Conservation (phyloP, 2,329 filamentous ascomycete species). For the Fonsecaea pedrosoi region DNA sequence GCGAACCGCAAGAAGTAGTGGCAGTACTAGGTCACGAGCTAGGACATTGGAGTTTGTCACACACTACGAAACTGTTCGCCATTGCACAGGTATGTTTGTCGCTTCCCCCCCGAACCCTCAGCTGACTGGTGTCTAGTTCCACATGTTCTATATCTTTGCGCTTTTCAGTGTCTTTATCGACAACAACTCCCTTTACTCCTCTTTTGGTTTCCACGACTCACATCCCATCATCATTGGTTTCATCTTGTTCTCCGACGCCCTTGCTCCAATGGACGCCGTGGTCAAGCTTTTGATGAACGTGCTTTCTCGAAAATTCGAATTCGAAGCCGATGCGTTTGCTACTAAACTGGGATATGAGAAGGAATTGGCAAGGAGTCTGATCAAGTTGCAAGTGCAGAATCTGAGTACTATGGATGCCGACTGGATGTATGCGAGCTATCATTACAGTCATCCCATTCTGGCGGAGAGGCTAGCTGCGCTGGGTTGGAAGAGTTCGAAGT, state of each 20-base stretch:
- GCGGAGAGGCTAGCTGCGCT: constrained; percentile 91
- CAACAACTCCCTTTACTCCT: constrained; percentile 86
- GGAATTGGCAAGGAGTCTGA: constrained; percentile 83
- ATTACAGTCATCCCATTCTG: constrained; percentile 96
- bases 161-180: constrained; percentile 98
- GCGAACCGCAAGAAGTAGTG: constrained; percentile 86
- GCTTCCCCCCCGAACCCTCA: not conserved
- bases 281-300: constrained; percentile 97
- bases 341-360: constrained; percentile 80
- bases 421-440: constrained; percentile 97
- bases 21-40: constrained; percentile 95
- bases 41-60: constrained; percentile 94
- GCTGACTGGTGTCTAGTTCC: constrained; percentile 62
- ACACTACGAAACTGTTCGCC: constrained; percentile 88
- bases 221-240: constrained; percentile 96
- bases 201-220: constrained; percentile 85
- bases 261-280: constrained; percentile 91
- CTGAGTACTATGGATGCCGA: constrained; percentile 98
- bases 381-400: constrained; percentile 98
- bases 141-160: constrained; percentile 95
- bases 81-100: constrained; percentile 73
- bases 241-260: constrained; percentile 95
- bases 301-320: constrained; percentile 92
- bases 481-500: constrained; percentile 76
- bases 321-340: constrained; percentile 91